phyloP scores from a whole-genome alignment of 352 stramenopile species.

The Pythium dissimile region DNA sequence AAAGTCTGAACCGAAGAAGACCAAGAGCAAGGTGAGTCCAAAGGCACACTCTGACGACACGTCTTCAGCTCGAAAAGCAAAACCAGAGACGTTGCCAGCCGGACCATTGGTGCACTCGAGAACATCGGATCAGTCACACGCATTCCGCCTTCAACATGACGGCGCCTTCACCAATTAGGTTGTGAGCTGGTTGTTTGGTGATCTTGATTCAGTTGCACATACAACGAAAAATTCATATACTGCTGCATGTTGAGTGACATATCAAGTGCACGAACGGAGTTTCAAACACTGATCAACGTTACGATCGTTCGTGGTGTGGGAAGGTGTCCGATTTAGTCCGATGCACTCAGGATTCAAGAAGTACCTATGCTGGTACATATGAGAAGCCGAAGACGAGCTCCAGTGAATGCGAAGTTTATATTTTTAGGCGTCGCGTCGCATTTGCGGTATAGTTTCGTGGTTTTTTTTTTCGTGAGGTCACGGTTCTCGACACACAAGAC shows the following conservation, averaged over 20 bases:
- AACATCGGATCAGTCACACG: not conserved
- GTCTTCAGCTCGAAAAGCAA: conserved; percentile 10
- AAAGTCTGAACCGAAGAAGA: conserved; percentile 29
- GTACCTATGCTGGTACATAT: no score
- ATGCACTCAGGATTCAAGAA: no score
- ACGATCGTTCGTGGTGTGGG: no score
- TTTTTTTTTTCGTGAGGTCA: not conserved
- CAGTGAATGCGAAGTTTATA: not conserved
- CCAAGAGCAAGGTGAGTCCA: conserved; percentile 26
- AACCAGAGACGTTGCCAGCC: no score
- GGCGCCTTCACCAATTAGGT: conserved; percentile 57
- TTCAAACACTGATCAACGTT: no score
- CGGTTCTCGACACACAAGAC: not conserved
- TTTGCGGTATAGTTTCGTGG: no score
- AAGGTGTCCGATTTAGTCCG: no score
- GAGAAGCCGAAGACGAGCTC: conserved; percentile 14
- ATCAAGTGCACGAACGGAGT: no score
- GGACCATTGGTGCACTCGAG: no score
- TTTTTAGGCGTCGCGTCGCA: no score
- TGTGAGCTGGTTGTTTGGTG: not conserved
- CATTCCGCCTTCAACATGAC: conserved; percentile 61
- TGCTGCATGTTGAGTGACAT: not conserved
- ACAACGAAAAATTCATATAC: not conserved
- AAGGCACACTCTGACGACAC: conserved; percentile 9
- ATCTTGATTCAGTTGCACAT: not conserved